phyloP scores from a whole-genome alignment of 306 rosid genomes.

The Mimosa bimucronata region DNA sequence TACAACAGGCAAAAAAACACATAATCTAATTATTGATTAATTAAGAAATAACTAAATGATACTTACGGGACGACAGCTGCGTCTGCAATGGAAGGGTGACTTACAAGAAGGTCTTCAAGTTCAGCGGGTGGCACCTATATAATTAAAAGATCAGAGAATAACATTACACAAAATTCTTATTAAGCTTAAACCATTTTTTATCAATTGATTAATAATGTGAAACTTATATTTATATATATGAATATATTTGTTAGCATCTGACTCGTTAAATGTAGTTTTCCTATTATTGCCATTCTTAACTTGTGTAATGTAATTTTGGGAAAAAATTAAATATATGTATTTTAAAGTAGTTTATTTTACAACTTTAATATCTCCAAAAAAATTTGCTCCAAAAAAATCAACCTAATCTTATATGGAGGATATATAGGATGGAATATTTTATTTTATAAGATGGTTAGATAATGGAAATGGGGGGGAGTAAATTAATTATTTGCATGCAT shows the following conservation, averaged over 20 bases:
- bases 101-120: slow-evolving; percentile 79
- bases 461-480: too few relatives aligned
- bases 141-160: not conserved
- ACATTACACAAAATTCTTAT: not conserved
- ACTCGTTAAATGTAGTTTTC: not conserved
- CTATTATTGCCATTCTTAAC: not conserved
- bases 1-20: not conserved
- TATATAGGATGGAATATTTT: too few relatives aligned
- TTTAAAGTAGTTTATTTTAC: too few relatives aligned
- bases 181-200: not conserved
- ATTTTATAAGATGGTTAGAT: too few relatives aligned
- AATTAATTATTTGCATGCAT: too few relatives aligned
- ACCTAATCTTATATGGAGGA: too few relatives aligned
- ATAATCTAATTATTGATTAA: not conserved
- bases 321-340: too few relatives aligned
- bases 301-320: not conserved
- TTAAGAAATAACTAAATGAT: not conserved
- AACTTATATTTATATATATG: not conserved
- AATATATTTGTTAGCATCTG: not conserved
- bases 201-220: not conserved
- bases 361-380: too few relatives aligned
- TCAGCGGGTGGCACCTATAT: slow-evolving; percentile 99
- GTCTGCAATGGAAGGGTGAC: slow-evolving; percentile 81
- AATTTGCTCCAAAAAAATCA: too few relatives aligned
- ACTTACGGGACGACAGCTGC: slow-evolving; percentile 97